A percentile compares a stretch with the other conserved stretches of the same genome.
Evolutionary conservation across 2,329 filamentous ascomycete species (phyloP).

Genomic region (Cladosporium sp.): DNA sequence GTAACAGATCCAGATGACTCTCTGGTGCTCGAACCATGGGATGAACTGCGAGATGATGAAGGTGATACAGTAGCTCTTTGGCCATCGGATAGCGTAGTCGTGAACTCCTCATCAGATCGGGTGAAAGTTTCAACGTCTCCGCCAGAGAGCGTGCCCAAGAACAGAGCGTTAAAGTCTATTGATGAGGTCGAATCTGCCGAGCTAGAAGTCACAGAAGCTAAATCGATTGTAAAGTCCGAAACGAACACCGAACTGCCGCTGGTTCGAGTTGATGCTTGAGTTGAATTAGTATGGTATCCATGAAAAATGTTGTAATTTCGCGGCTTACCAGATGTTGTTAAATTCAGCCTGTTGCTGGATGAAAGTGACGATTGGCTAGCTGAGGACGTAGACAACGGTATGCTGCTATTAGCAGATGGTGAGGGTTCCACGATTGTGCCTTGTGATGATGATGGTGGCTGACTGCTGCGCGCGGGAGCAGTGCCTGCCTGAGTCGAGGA

Average conservation of each 20-base stretch:
- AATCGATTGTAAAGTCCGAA: conserved; percentile 18
- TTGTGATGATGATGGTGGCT: not conserved
- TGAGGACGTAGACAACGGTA: not conserved
- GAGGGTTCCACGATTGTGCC: not conserved
- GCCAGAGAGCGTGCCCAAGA: conserved; percentile 24
- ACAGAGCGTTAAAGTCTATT: conserved; percentile 14
- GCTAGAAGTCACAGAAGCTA: not conserved
- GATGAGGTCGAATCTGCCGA: conserved; percentile 5
- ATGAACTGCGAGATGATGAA: conserved; percentile 7
- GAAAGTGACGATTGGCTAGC: not conserved
- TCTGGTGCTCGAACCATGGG: not conserved
- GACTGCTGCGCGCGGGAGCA: not conserved
- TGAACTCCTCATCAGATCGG: conserved; percentile 18
- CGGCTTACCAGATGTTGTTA: conserved; percentile 24
- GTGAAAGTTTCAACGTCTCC: conserved; percentile 24
- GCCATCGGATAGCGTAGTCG: conserved; percentile 25
- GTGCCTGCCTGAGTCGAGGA: not conserved
- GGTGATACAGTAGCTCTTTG: conserved; percentile 21
- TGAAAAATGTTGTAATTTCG: not conserved
- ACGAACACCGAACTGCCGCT: conserved; percentile 18
- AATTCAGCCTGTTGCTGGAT: conserved; percentile 13
- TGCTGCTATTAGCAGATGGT: conserved; percentile 10
- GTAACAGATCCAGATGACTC: conserved; percentile 6
- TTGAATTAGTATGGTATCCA: conserved; percentile 12
- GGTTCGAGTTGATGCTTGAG: conserved; percentile 18